Percentiles rank a stretch among this genome's conserved stretches.
phyloP scores from a whole-genome alignment of 2,329 filamentous ascomycete species.

The Rutstroemia sydowiana region DNA sequence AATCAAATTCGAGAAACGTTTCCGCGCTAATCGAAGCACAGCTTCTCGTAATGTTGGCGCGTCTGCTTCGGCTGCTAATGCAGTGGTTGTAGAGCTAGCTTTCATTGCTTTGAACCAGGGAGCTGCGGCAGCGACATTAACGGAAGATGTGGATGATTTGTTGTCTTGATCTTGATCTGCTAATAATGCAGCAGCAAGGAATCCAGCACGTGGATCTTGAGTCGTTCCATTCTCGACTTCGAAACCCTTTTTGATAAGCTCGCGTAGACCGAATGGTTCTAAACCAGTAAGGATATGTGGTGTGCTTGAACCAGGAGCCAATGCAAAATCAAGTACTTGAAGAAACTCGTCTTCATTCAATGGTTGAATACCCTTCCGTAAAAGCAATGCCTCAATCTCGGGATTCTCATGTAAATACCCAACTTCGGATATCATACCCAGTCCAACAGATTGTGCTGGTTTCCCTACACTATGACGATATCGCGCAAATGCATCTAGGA shows the following conservation, averaged over 20 bases:
- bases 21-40: too few species aligned
- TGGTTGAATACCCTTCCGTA: conserved; percentile 32
- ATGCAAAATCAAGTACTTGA: conserved; percentile 8
- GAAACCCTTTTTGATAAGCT: conserved; percentile 6
- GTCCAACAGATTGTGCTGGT: conserved; percentile 20
- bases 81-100: too few species aligned
- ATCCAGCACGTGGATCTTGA: too few species aligned
- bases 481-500: conserved; percentile 30
- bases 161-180: too few species aligned
- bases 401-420: conserved; percentile 32
- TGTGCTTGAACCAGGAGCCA: background rate
- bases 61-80: too few species aligned
- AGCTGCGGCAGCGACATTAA: too few species aligned
- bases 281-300: conserved; percentile 12
- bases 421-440: conserved; percentile 32
- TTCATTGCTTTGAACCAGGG: too few species aligned
- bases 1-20: too few species aligned
- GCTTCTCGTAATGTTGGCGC: too few species aligned
- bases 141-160: too few species aligned
- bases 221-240: too few species aligned
- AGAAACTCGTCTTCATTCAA: conserved; percentile 22
- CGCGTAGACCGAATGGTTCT: conserved; percentile 3
- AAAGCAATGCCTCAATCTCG: conserved; percentile 31
- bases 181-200: too few species aligned
- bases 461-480: conserved; percentile 24